These are phyloP conservation scores for Buddleja alternifolia DNA, from an alignment of 257 asterid species.

Conservation along the genomic window DNA sequence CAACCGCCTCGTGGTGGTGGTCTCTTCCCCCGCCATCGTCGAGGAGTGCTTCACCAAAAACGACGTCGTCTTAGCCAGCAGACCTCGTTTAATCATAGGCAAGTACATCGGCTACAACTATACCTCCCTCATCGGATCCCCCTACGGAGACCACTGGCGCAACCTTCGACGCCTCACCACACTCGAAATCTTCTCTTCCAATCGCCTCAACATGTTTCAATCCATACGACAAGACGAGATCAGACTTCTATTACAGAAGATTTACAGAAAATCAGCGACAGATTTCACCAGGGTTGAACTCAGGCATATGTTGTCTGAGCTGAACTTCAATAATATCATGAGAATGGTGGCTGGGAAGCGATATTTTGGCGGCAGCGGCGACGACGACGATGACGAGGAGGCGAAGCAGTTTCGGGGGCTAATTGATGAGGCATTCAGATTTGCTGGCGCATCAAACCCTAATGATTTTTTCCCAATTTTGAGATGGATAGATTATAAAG, in stretches of 20 bases:
- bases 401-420: slow-evolving; percentile 31
- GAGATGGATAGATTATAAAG: slow-evolving; percentile 41
- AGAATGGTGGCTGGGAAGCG: slow-evolving; percentile 53
- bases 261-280: neutral
- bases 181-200: slow-evolving; percentile 46
- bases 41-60: slow-evolving; percentile 72
- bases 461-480: slow-evolving; percentile 39
- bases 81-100: slow-evolving; percentile 39
- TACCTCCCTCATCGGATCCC: slow-evolving; percentile 18
- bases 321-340: slow-evolving; percentile 42
- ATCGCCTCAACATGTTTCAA: slow-evolving; percentile 45
- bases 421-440: slow-evolving; percentile 14
- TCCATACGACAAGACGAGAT: slow-evolving; percentile 35
- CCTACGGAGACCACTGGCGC: slow-evolving; percentile 69
- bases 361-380: slow-evolving; percentile 46
- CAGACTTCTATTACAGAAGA: slow-evolving; percentile 21
- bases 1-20: slow-evolving; percentile 38
- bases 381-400: slow-evolving; percentile 31
- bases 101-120: slow-evolving; percentile 41
- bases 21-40: slow-evolving; percentile 44
- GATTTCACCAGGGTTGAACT: slow-evolving; percentile 42
- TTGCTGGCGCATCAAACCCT: slow-evolving; percentile 26
- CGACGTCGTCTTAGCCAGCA: slow-evolving; percentile 53
- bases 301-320: slow-evolving; percentile 28
- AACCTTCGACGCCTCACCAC: slow-evolving; percentile 53